Evolutionary conservation across 345 rosid species (phyloP), one percentile per base, ranked within the genome.

Genomic region (Rubroshorea leprosula): DNA sequence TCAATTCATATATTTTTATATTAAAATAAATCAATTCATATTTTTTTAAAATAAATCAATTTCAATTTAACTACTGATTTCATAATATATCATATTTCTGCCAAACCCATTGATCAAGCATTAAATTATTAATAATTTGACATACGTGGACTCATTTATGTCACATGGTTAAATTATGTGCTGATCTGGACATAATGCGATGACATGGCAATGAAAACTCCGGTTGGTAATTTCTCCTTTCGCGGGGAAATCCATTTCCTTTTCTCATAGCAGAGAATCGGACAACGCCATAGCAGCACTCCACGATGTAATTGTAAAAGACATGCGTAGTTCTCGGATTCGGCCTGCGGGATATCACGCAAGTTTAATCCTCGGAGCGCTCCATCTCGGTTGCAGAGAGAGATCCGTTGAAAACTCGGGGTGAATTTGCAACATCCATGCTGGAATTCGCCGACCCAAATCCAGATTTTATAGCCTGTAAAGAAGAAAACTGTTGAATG

Each of bases 241-340:
- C 61, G 17, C 57, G 49, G 20, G 27, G 29, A 68, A 69, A 64
- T 49, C 77, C 60, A 27, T 60, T 44, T 22, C 56, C 64, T 55
- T 67, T 61, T 68, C 55, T 77, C 6, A 71, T 58, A 41, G 68
- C 55, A 69, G 79, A 70, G 60, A 76, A 67, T 8, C 60, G 69
- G 60, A 62, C 76, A 47, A 60, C 78, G 23, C 84, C 89, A 55
- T 85, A 78, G 45, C 84, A 72, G 65, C 80, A 85, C 59, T 75
- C 96, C 1, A 91, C 75, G 64, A 91, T 71, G 66, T 84, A 83
- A 75, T 91, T 72, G 25, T 84, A 85, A 70, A 85, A 91, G 64
- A 91, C 88, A 73, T 91, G 98, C 27, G 86, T 84, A 7, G 96
- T 92, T 73, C 70, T 84, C 22, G 98, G 98, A 63, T 74, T 80